Conservation (phyloP, 768 basidiomycete species). For the Candolleomyces eurysporus region DNA sequence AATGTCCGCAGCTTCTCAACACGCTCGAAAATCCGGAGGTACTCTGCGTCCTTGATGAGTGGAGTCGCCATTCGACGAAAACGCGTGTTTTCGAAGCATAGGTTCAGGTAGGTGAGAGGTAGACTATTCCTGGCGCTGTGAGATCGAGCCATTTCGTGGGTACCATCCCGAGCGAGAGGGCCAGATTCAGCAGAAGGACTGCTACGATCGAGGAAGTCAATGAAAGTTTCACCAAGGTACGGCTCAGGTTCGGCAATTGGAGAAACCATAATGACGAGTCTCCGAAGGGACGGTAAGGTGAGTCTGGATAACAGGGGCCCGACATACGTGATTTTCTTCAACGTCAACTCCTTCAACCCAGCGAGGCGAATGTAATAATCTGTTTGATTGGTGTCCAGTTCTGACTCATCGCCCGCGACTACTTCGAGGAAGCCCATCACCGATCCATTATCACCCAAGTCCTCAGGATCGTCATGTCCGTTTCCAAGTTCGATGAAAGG, state of each 20-base stretch:
- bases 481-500: background rate
- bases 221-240: background rate
- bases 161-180: background rate
- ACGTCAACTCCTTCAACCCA: conserved; percentile 1
- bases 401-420: too few species aligned
- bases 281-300: background rate
- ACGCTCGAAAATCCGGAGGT: conserved; percentile 2
- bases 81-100: background rate
- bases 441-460: background rate
- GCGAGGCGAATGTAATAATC: background rate
- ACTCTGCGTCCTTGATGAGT: background rate
- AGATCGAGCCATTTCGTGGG: background rate
- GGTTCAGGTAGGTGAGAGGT: background rate
- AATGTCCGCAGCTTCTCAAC: background rate
- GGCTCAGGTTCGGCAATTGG: background rate
- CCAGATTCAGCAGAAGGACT: background rate
- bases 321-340: conserved; percentile 2
- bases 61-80: background rate
- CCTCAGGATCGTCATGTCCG: background rate
- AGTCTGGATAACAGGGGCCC: background rate
- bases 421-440: too few species aligned
- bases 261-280: background rate
- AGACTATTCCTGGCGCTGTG: background rate
- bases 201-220: background rate
- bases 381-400: too few species aligned